Conservation (phyloP, 2,329 filamentous ascomycete species). For the Coniosporium tulheliwenetii region DNA sequence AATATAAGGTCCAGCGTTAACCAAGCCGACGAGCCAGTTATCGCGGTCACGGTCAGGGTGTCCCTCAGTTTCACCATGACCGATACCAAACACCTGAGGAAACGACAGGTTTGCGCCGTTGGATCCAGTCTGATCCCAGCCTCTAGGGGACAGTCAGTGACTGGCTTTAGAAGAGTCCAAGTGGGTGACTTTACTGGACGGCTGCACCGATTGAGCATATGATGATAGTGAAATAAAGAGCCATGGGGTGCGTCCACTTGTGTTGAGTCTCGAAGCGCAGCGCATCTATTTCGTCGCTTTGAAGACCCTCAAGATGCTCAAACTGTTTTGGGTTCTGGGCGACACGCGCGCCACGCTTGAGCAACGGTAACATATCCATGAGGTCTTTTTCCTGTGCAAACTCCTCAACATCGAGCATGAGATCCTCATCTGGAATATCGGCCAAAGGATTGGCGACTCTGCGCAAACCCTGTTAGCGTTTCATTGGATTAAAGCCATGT, state of each 20-base stretch:
- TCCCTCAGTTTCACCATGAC: constrained; percentile 6
- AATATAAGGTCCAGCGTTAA: constrained; percentile 45
- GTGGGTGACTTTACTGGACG: constrained; percentile 26
- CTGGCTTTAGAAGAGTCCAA: neutral
- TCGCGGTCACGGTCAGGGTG: constrained; percentile 26
- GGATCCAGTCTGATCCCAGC: constrained; percentile 36
- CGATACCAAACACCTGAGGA: constrained; percentile 19
- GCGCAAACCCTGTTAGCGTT: neutral
- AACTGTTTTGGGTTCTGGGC: constrained; percentile 53
- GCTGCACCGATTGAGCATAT: constrained; percentile 55
- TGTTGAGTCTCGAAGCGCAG: constrained; percentile 48
- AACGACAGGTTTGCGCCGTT: constrained; percentile 39
- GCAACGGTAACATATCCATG: constrained; percentile 38
- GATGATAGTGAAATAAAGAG: constrained; percentile 50
- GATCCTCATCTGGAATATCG: constrained; percentile 33
- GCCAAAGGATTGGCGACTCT: constrained; percentile 42
- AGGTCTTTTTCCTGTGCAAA: constrained; percentile 47
- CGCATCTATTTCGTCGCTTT: constrained; percentile 41
- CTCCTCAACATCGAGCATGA: constrained; percentile 40
- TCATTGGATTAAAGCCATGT: neutral
- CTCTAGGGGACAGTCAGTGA: constrained; percentile 9
- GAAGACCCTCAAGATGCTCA: constrained; percentile 45
- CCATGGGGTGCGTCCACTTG: constrained; percentile 49
- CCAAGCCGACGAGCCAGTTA: constrained; percentile 47
- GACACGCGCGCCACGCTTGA: constrained; percentile 56